A percentile compares a stretch with the other conserved stretches of the same genome.
Conservation (phyloP, 345 rosid species). For the Nephelium lappaceum region DNA sequence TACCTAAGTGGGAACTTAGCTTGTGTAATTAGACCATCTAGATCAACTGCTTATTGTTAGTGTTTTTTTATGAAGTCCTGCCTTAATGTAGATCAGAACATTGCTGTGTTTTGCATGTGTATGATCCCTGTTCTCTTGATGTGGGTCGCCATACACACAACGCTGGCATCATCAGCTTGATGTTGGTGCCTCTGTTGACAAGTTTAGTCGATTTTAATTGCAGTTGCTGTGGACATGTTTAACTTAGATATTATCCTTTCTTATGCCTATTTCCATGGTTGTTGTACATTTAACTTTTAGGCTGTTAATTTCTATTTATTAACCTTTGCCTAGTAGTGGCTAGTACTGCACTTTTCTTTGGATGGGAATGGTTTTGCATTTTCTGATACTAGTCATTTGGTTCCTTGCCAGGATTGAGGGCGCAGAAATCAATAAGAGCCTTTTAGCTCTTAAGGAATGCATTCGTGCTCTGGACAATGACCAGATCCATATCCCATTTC, state of each 20-base stretch:
- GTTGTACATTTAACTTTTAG: neutral
- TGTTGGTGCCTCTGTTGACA: neutral
- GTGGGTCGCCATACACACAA: neutral
- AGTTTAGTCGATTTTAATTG: neutral
- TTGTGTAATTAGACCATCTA: neutral
- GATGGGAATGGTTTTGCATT: conserved; percentile 7
- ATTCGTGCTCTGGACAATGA: conserved; percentile 97
- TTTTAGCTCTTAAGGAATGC: conserved; percentile 95
- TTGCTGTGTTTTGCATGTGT: neutral
- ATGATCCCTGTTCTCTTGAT: neutral
- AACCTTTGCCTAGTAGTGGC: neutral
- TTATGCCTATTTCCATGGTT: neutral
- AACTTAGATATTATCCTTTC: neutral
- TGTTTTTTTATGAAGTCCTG: neutral
- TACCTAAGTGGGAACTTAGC: neutral
- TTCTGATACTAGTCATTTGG: neutral
- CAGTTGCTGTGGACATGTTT: neutral
- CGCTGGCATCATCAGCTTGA: neutral
- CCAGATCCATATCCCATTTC: conserved; percentile 94
- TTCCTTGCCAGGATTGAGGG: conserved; percentile 79
- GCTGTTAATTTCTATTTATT: neutral
- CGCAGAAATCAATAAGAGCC: conserved; percentile 94
- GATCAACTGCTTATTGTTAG: neutral
- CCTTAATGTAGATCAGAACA: neutral
- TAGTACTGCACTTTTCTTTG: neutral